phyloP scores from a whole-genome alignment of 768 basidiomycete genomes.

The Tulasnella sp. region DNA sequence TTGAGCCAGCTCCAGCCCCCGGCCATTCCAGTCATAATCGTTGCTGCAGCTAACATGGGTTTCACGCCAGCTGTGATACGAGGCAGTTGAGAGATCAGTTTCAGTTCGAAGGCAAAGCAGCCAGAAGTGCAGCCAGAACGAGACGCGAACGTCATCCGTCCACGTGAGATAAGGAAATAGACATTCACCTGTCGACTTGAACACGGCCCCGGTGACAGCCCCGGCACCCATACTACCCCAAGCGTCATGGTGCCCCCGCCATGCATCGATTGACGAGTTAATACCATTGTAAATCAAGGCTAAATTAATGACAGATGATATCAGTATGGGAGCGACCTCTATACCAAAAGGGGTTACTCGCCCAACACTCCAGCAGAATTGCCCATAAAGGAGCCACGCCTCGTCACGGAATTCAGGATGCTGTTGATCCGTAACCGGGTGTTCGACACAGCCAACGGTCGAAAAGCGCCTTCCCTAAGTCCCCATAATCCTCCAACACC shows the following conservation, averaged over 20 bases:
- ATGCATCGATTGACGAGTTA: conserved; percentile 84
- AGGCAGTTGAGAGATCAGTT: conserved; percentile 10
- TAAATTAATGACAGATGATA: conserved; percentile 27
- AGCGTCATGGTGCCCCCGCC: conserved; percentile 84
- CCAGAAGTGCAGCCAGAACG: conserved; percentile 27
- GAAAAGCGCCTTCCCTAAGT: conserved; percentile 79
- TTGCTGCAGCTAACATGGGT: conserved; percentile 81
- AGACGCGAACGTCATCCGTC: conserved; percentile 15
- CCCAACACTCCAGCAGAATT: conserved; percentile 97
- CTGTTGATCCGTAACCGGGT: conserved; percentile 88
- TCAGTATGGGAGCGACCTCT: neutral
- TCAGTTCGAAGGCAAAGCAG: conserved; percentile 21
- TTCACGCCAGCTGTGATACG: conserved; percentile 63
- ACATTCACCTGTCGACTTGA: conserved; percentile 81
- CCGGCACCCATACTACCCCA: conserved; percentile 88
- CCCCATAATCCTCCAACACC: conserved; percentile 94
- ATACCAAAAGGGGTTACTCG: conserved; percentile 33
- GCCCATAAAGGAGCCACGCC: conserved; percentile 94
- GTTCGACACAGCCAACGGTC: conserved; percentile 79
- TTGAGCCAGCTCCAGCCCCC: conserved; percentile 95
- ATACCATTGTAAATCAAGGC: conserved; percentile 93
- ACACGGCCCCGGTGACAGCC: conserved; percentile 77
- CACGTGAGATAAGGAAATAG: conserved; percentile 24
- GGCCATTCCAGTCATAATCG: conserved; percentile 77
- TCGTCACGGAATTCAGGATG: conserved; percentile 88